Conservation (phyloP, 257 asterid genomes). For the Datura wrightii region DNA sequence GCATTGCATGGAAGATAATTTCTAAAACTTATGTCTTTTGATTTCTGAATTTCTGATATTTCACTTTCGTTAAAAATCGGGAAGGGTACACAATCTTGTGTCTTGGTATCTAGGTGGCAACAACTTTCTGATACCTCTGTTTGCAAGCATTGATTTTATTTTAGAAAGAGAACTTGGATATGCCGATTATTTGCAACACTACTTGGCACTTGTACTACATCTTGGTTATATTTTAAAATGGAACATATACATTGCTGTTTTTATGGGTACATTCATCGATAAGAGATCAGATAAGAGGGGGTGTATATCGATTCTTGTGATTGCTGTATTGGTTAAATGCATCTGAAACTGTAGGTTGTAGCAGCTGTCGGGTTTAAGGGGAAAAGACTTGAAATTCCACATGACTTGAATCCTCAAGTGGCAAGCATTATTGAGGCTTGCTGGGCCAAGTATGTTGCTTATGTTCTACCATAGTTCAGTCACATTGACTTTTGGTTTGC, state of each 20-base stretch:
- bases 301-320: not conserved
- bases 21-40: not conserved
- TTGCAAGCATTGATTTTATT: constrained; percentile 4
- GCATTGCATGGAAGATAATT: not conserved
- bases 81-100: not conserved
- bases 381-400: constrained; percentile 83
- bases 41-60: not conserved
- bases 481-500: constrained; percentile 18
- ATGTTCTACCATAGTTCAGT: not conserved
- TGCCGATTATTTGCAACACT: constrained; percentile 23
- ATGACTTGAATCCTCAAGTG: constrained; percentile 71
- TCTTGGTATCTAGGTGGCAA: constrained; percentile 10
- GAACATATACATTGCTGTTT: not conserved
- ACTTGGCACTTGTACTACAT: not conserved
- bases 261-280: not conserved
- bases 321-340: constrained; percentile 6
- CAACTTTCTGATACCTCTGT: not conserved
- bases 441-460: constrained; percentile 72
- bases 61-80: not conserved
- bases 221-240: not conserved
- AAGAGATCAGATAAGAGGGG: not conserved
- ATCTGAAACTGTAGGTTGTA: constrained; percentile 67
- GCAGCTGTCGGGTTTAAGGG: constrained; percentile 94
- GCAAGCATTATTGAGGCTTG: constrained; percentile 82
- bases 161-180: not conserved